These are phyloP conservation scores for Dorcoceras hygrometricum DNA, from an alignment of 257 asterid genomes.

Conservation along the genomic window DNA sequence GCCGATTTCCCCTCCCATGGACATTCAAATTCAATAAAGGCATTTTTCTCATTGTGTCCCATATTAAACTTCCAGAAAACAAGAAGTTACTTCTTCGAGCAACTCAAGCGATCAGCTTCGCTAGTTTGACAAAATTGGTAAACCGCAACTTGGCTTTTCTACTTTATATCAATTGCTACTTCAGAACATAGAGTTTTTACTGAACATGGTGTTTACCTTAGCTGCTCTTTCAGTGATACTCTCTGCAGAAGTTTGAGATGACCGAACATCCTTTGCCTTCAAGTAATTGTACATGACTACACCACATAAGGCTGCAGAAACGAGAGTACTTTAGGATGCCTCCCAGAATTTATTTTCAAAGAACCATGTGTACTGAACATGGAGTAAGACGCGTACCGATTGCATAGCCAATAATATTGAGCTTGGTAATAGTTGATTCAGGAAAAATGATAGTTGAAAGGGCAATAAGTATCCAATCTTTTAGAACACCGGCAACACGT, in stretches of 20 bases:
- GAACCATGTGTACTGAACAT: slow-evolving; percentile 12
- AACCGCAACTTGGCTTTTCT: neutral
- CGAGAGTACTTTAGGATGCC: slow-evolving; percentile 4
- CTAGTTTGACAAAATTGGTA: neutral
- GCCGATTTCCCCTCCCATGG: neutral
- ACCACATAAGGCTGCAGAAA: slow-evolving; percentile 79
- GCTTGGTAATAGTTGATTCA: slow-evolving; percentile 78
- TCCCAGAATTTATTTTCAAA: slow-evolving; percentile 13
- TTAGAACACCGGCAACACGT: slow-evolving; percentile 94
- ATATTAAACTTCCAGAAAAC: neutral
- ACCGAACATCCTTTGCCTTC: slow-evolving; percentile 49
- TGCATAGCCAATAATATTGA: slow-evolving; percentile 89
- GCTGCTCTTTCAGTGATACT: slow-evolving; percentile 34
- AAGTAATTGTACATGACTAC: slow-evolving; percentile 66
- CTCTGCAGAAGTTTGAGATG: slow-evolving; percentile 44
- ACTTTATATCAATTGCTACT: neutral
- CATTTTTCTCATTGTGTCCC: neutral
- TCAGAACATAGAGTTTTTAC: neutral
- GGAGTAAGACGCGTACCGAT: slow-evolving; percentile 54
- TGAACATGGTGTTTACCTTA: slow-evolving; percentile 30
- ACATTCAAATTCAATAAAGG: neutral
- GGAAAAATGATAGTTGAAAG: slow-evolving; percentile 92
- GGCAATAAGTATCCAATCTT: slow-evolving; percentile 97
- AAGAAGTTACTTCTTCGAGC: neutral
- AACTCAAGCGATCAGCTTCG: neutral